Evolutionary conservation across 768 basidiomycete genomes (phyloP).

Genomic region (Termitomyces sp.): DNA sequence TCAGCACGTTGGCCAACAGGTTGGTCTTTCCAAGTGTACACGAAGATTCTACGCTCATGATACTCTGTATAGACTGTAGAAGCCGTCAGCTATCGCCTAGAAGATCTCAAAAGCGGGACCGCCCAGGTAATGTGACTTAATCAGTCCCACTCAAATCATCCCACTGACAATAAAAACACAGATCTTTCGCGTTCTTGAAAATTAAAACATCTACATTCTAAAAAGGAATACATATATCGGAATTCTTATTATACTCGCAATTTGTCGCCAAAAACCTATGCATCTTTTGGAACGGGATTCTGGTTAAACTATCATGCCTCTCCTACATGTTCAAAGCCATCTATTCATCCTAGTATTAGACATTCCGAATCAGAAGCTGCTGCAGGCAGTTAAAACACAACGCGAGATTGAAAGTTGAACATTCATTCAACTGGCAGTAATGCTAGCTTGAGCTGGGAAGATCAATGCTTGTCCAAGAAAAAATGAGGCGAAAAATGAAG

Average conservation of each 20-base stretch:
- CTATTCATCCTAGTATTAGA: slow-evolving; percentile 13
- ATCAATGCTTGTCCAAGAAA: background rate
- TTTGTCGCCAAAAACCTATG: slow-evolving; percentile 4
- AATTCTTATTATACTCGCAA: background rate
- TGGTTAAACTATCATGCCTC: background rate
- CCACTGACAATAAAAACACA: background rate
- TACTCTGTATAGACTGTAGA: background rate
- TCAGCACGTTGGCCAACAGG: slow-evolving; percentile 81
- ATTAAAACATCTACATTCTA: slow-evolving; percentile 12
- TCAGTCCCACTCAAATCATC: background rate
- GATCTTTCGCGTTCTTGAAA: slow-evolving; percentile 42
- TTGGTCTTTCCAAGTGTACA: slow-evolving; percentile 27
- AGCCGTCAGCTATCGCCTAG: slow-evolving; percentile 2
- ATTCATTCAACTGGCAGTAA: background rate
- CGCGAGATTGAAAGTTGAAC: background rate
- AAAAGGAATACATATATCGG: background rate
- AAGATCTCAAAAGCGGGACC: slow-evolving; percentile 78
- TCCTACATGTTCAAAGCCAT: background rate
- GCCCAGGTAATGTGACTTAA: slow-evolving; percentile 55
- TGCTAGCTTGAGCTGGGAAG: background rate
- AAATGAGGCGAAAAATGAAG: background rate
- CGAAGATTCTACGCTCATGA: background rate
- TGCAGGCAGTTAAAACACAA: background rate
- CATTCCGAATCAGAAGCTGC: slow-evolving; percentile 2
- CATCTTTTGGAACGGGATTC: slow-evolving; percentile 4